Percentiles rank a stretch among this genome's conserved stretches.
Evolutionary conservation across 2,329 filamentous ascomycete genomes (phyloP).

Genomic region (Diplodia corticola): DNA sequence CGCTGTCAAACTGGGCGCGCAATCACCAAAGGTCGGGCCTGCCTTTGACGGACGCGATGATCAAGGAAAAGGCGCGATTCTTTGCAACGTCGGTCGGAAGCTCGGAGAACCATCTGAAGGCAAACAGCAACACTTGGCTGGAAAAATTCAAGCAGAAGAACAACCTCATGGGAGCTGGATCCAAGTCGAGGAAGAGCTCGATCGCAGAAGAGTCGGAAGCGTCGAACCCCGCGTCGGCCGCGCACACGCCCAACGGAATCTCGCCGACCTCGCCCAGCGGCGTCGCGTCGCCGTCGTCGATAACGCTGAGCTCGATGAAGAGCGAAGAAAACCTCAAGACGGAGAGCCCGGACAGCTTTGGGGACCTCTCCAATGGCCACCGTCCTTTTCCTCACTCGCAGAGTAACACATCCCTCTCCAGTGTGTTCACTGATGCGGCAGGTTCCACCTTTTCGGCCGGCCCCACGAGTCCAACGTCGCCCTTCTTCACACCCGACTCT

Average conservation of each 20-base stretch:
- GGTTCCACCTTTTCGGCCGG: constrained; percentile 69
- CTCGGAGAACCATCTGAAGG: constrained; percentile 69
- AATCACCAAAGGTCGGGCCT: constrained; percentile 77
- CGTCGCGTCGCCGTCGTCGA: constrained; percentile 66
- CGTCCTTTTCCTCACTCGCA: constrained; percentile 64
- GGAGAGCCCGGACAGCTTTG: constrained; percentile 57
- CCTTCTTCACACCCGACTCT: constrained; percentile 77
- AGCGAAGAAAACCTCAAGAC: constrained; percentile 68
- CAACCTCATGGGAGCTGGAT: constrained; percentile 53
- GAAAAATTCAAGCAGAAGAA: constrained; percentile 96
- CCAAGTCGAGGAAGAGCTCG: constrained; percentile 56
- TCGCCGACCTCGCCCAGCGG: constrained; percentile 73
- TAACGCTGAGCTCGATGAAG: constrained; percentile 62
- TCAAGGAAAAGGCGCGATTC: constrained; percentile 78
- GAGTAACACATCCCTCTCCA: constrained; percentile 65
- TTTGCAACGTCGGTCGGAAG: constrained; percentile 75
- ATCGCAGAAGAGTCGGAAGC: constrained; percentile 66
- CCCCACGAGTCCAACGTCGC: constrained; percentile 71
- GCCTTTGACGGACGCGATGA: constrained; percentile 73
- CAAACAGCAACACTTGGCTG: constrained; percentile 76
- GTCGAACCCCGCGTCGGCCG: constrained; percentile 57
- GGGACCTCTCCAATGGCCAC: constrained; percentile 62
- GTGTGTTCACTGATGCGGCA: constrained; percentile 64
- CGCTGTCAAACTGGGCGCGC: constrained; percentile 81
- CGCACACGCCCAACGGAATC: constrained; percentile 64